These are phyloP conservation scores for Agrocybe pediades DNA, from an alignment of 768 basidiomycete genomes.

Conservation along the genomic window DNA sequence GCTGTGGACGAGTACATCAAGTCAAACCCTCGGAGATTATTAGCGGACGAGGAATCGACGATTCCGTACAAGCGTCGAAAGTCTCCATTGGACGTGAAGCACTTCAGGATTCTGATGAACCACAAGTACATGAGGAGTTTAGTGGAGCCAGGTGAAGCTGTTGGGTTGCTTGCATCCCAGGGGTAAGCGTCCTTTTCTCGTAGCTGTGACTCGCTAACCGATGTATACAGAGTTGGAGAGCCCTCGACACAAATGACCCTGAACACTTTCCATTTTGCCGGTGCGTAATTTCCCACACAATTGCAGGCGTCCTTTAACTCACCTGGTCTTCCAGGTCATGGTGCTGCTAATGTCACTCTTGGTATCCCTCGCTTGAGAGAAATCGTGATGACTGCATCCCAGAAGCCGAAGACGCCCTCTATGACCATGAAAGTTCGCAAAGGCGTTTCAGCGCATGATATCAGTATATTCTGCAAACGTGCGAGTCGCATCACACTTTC, in stretches of 20 bases:
- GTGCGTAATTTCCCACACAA: conserved; percentile 35
- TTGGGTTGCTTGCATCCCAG: conserved; percentile 94
- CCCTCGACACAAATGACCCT: conserved; percentile 99
- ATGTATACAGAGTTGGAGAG: conserved; percentile 81
- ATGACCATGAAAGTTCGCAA: conserved; percentile 82
- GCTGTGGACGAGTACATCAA: conserved; percentile 80
- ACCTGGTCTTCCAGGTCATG: conserved; percentile 72
- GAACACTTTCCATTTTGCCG: conserved; percentile 99
- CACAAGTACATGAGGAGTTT: conserved; percentile 92
- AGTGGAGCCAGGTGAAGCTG: conserved; percentile 98
- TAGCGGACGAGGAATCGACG: conserved; percentile 31
- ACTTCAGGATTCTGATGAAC: conserved; percentile 85
- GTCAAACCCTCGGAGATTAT: conserved; percentile 60
- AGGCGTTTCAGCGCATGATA: conserved; percentile 51
- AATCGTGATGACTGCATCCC: conserved; percentile 98
- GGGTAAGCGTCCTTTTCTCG: conserved; percentile 59
- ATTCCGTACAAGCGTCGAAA: conserved; percentile 44
- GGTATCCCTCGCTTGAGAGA: conserved; percentile 98
- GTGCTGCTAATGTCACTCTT: conserved; percentile 97
- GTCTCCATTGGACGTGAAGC: conserved; percentile 44
- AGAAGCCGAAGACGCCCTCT: conserved; percentile 94
- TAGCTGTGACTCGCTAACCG: background rate
- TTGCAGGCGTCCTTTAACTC: conserved; percentile 3
- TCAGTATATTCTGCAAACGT: conserved; percentile 84
- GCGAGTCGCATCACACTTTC: conserved; percentile 85